Percentiles rank a stretch among this genome's conserved stretches.
Evolutionary conservation across 495 filamentous ascomycete species (phyloP).

Genomic region (Penicillium antarcticum): DNA sequence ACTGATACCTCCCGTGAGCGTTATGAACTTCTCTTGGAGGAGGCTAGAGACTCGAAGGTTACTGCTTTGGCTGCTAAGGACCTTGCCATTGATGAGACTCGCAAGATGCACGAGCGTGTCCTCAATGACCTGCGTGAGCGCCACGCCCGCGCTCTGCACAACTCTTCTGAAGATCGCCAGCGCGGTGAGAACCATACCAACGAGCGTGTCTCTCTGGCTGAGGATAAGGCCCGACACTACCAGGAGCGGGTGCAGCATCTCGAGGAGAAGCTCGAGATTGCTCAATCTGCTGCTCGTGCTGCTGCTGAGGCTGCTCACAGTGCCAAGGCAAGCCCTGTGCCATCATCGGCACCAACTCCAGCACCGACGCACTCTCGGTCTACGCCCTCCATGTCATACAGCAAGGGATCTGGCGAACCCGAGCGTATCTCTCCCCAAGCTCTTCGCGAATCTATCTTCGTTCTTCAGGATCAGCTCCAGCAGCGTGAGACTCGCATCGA

Average conservation of each 20-base stretch:
- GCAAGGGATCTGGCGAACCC: conserved; percentile 52
- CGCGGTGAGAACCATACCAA: conserved; percentile 63
- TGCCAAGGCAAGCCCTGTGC: conserved; percentile 44
- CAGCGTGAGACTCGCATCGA: conserved; percentile 89
- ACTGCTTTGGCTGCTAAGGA: conserved; percentile 54
- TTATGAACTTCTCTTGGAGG: conserved; percentile 75
- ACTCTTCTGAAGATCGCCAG: conserved; percentile 68
- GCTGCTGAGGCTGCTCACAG: conserved; percentile 79
- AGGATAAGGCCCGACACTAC: conserved; percentile 74
- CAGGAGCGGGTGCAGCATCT: conserved; percentile 78
- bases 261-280: conserved; percentile 85
- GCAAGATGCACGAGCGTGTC: conserved; percentile 67
- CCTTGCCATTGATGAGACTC: conserved; percentile 63
- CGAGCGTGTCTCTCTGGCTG: conserved; percentile 70
- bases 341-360: conserved; percentile 19
- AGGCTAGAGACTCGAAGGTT: conserved; percentile 54
- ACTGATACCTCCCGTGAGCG: conserved; percentile 69
- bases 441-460: conserved; percentile 90
- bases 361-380: conserved; percentile 28
- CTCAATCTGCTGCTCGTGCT: conserved; percentile 83
- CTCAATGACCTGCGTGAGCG: conserved; percentile 59
- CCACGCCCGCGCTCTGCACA: conserved; percentile 69
- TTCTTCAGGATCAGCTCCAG: conserved; percentile 93
- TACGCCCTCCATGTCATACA: conserved; percentile 43
- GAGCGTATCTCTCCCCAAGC: conserved; percentile 92